Evolutionary conservation across 495 filamentous ascomycete species (phyloP), one percentile per base, ranked within the genome.

Genomic region (Acidiella bohemica): DNA sequence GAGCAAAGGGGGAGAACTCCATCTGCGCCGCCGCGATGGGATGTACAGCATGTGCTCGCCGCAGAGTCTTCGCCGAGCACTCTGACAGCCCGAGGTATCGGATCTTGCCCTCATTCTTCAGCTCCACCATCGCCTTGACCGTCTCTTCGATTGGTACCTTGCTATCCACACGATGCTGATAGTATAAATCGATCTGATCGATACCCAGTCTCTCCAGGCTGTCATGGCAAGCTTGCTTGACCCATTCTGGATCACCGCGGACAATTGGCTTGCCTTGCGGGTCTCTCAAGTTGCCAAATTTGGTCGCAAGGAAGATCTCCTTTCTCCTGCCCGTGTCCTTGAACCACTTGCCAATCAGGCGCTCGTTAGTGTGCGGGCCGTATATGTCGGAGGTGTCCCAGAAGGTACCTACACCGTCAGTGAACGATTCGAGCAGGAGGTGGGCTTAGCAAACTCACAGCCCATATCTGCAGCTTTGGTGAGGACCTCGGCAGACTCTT

Each of bases 101-200:
- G 53, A 78, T 67, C 53, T 76, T 79, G 11, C 73, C 73, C 56
- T 51, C 48, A 11, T 53, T 57, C 22, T 55, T 52, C 32, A 55
- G 36, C 38, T 51, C 49, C 5, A 47, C 63, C 61, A 77, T 51
- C 5, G 57, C 65, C 23, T 47, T 49, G 41, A 78, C 66, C 26
- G 64, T 76, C 53, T 73, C 69, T 56, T 82, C 78, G 22, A 81
- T 67, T 0, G 76, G 76, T 0, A 69, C 39, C 28, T 60, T 60
- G 1, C 36, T 22, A 39, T 71, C 68, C 4, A 52, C 43, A 7
- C 52, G 52, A 31, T 55, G 52, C 21, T 46, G 45, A 33, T 55
- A 55, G 45, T 52, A 52, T 2, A 55, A 37, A 42, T 84, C 77
- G 25, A 84, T 64, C 5, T 41, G 50, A 1, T 67, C 60, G 0